Base-by-base conservation (phyloP, 2,329 filamentous ascomycete species). In the Grosmannia serpens region DNA sequence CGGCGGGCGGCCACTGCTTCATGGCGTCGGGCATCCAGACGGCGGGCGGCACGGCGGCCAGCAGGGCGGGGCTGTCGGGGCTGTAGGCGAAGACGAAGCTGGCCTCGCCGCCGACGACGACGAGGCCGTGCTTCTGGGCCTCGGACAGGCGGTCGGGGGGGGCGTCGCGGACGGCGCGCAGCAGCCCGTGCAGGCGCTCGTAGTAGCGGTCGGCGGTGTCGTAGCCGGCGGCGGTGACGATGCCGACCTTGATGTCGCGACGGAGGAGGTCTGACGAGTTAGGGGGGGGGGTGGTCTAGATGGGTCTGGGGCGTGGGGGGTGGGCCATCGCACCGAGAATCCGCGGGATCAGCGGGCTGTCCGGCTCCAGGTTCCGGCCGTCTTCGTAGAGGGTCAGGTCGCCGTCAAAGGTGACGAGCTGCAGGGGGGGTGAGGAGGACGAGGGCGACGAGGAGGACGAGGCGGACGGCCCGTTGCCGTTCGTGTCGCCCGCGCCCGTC, bases 311-410 rank as follows among this genome's bases (percentile, higher is more conserved):
- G n/a, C n/a, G n/a, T n/a, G n/a, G n/a, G n/a, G n/a, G n/a, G n/a
- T n/a, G n/a, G 22, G 26, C 3, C 50, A 11, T 11, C 69, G 60
- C 67, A 77, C 77, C 71, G 22, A 86, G 70, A 44, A 86, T 77
- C 31, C 79, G 75, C 1, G 80, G 75, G 57, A 97, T 91, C 20
- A 95, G 84, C 0, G 90, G 88, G 69, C 88, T 95, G 20, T 82
- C 78, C 0, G 85, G 77, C 58, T 86, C 84, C 10, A 99, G 77
- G 63, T 84, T 89, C 66, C 90, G 80, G 15, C 94, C 94, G 67
- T 99, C 88, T 59, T 91, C 88, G 70, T 99, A 99, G 26, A 99
- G 79, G 1, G 94, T 99, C 55, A 99, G 91, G 72, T 99, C 94
- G 72, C 94, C 94, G 71, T 99, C 94, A 69, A 99, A 99, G 0